phyloP scores from a whole-genome alignment of 345 rosid genomes.

The Cardamine occulta region DNA sequence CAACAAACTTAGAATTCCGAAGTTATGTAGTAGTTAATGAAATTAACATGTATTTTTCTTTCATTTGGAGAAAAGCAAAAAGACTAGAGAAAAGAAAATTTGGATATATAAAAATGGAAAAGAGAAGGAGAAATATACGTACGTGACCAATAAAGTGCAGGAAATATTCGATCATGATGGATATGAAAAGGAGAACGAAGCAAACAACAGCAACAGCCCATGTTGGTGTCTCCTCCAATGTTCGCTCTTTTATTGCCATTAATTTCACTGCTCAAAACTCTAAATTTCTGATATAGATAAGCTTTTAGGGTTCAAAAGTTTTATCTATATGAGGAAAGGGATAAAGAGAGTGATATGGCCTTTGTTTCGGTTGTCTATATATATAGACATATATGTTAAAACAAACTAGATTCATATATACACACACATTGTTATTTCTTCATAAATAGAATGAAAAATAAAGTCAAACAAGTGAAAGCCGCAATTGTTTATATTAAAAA shows the following conservation, averaged over 20 bases:
- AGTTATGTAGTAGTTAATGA: neutral
- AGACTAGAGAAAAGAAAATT: neutral
- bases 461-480: slow-evolving; percentile 43
- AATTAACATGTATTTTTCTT: neutral
- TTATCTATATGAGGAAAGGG: slow-evolving; percentile 18
- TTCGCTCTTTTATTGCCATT: slow-evolving; percentile 49
- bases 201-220: slow-evolving; percentile 94
- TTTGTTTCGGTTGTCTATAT: slow-evolving; percentile 22
- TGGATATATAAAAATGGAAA: slow-evolving; percentile 5
- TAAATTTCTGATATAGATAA: slow-evolving; percentile 3
- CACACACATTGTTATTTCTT: slow-evolving; percentile 17
- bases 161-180: slow-evolving; percentile 70
- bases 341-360: slow-evolving; percentile 28
- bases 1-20: neutral
- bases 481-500: neutral
- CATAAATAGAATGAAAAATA: neutral
- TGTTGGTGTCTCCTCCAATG: slow-evolving; percentile 75
- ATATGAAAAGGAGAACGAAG: slow-evolving; percentile 65
- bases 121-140: slow-evolving; percentile 5
- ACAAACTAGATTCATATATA: too few relatives aligned
- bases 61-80: slow-evolving; percentile 5
- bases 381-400: slow-evolving; percentile 32
- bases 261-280: slow-evolving; percentile 6
- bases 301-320: slow-evolving; percentile 22
- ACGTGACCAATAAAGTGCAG: slow-evolving; percentile 69